A percentile compares a stretch with the other conserved stretches of the same genome.
phyloP scores from a whole-genome alignment of 495 filamentous ascomycete genomes.

The Penicillium bovifimosum region DNA sequence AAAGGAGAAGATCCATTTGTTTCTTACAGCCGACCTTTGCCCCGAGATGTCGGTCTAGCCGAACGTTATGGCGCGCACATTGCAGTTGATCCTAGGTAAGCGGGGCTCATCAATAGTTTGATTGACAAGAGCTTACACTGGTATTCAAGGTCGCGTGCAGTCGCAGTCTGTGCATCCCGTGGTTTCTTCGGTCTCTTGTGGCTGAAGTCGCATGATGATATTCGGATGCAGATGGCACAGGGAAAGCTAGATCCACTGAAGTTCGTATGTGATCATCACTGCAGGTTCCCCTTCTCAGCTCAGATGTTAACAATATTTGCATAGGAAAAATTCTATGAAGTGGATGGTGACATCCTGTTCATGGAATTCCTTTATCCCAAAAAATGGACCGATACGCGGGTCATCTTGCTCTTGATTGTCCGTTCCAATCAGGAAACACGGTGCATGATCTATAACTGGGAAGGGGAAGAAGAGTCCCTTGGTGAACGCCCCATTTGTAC shows the following conservation, averaged over 20 bases:
- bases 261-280: slow-evolving; percentile 23
- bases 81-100: slow-evolving; percentile 72
- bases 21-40: slow-evolving; percentile 52
- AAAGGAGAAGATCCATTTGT: slow-evolving; percentile 49
- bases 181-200: slow-evolving; percentile 54
- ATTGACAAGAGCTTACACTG: slow-evolving; percentile 8
- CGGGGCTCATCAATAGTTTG: background rate
- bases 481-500: background rate
- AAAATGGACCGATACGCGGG: slow-evolving; percentile 50
- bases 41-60: slow-evolving; percentile 47
- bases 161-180: slow-evolving; percentile 59
- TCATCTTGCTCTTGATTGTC: slow-evolving; percentile 72
- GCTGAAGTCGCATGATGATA: slow-evolving; percentile 24
- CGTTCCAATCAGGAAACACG: slow-evolving; percentile 54
- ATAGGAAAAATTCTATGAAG: slow-evolving; percentile 50
- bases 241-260: slow-evolving; percentile 32
- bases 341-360: slow-evolving; percentile 72
- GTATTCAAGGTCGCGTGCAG: slow-evolving; percentile 50
- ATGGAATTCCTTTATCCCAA: slow-evolving; percentile 82
- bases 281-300: background rate
- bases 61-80: slow-evolving; percentile 68
- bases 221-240: slow-evolving; percentile 33
- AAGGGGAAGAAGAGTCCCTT: slow-evolving; percentile 34
- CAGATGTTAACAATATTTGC: background rate
- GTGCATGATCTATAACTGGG: slow-evolving; percentile 74